A percentile compares a stretch with the other conserved stretches of the same genome.
phyloP scores from a whole-genome alignment of 768 basidiomycete genomes.

The Vararia minispora region DNA sequence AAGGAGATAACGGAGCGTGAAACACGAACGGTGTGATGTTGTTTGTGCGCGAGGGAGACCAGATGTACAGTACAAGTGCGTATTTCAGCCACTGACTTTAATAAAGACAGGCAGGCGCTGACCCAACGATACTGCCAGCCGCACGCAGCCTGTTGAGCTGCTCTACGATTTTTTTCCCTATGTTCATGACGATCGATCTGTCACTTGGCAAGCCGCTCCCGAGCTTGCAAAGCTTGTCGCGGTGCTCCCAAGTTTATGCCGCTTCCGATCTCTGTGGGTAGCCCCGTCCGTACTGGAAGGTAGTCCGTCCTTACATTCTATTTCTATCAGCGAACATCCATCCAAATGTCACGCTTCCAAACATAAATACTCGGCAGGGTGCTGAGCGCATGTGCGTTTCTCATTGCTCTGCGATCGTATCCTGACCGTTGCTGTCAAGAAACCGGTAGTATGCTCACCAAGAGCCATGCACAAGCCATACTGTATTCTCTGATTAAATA shows the following conservation, averaged over 20 bases:
- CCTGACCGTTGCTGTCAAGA: not conserved
- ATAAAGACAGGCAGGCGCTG: not conserved
- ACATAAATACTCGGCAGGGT: not conserved
- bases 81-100: too few relatives aligned
- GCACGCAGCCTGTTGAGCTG: not conserved
- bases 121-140: not conserved
- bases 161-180: not conserved
- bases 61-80: not conserved
- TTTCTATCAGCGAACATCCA: too few relatives aligned
- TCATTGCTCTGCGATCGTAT: too few relatives aligned
- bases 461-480: not conserved
- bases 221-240: not conserved
- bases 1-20: not conserved
- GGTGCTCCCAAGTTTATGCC: not conserved
- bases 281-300: too few relatives aligned
- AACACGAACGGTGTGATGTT: not conserved
- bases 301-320: too few relatives aligned
- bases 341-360: not conserved
- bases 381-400: not conserved
- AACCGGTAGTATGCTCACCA: not conserved
- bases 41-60: constrained; percentile 1
- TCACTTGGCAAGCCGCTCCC: not conserved
- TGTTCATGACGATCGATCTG: not conserved
- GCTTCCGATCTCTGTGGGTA: not conserved
- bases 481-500: too few relatives aligned